Conservation (phyloP, 1,284 basidiomycete species). For the Stygiomarasmius scandens region DNA sequence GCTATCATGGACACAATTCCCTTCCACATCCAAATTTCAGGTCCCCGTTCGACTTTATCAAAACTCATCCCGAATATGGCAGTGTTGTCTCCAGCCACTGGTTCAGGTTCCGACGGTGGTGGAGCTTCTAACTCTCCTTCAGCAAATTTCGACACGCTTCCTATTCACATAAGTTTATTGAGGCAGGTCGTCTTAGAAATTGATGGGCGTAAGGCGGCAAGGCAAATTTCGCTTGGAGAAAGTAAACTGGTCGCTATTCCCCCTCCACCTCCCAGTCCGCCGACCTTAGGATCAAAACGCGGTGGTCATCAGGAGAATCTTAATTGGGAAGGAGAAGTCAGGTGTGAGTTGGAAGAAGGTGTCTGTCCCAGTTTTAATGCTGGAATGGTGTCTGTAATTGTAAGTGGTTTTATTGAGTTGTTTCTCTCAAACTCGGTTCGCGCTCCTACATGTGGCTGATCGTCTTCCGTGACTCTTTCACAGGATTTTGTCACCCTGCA, state of each 20-base stretch:
- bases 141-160: not conserved
- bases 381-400: constrained; percentile 9
- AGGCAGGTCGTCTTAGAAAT: constrained; percentile 11
- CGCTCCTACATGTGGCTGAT: not conserved
- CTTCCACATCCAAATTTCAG: constrained; percentile 14
- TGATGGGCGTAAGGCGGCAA: constrained; percentile 3
- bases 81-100: no score
- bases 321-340: constrained; percentile 14
- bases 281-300: not conserved
- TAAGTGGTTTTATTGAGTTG: no score
- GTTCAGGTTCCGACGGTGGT: not conserved
- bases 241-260: constrained; percentile 4
- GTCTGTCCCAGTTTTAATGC: constrained; percentile 10
- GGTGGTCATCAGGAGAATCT: constrained; percentile 6
- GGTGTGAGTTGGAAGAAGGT: constrained; percentile 3
- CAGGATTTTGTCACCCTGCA: constrained; percentile 15
- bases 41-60: constrained; percentile 6
- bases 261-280: not conserved
- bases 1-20: constrained; percentile 14
- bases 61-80: not conserved
- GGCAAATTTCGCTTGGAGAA: constrained; percentile 12
- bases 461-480: not conserved
- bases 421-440: no score
- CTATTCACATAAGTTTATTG: constrained; percentile 6
- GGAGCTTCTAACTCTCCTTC: not conserved